Evolutionary conservation across 2,329 filamentous ascomycete genomes (phyloP).

Genomic region (Pestalotiopsis fici): DNA sequence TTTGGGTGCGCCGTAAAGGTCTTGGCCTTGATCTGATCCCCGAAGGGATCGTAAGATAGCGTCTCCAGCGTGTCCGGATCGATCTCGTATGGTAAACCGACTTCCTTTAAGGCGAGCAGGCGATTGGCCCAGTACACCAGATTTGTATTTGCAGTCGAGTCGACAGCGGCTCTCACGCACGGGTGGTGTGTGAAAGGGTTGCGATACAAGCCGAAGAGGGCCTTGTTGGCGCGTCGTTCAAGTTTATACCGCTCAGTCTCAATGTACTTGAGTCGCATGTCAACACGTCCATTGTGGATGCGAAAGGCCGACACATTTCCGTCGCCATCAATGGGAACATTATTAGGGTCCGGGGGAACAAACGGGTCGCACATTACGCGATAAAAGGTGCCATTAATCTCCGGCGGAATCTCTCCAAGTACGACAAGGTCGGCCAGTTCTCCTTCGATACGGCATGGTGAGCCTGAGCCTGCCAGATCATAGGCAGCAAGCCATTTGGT

Average conservation of each 20-base stretch:
- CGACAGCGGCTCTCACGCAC: conserved; percentile 30
- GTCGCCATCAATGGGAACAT: conserved; percentile 39
- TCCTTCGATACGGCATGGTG: background rate
- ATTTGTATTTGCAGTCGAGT: conserved; percentile 48
- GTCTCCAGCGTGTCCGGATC: conserved; percentile 37
- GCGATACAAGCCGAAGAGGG: conserved; percentile 33
- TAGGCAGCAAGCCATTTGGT: background rate
- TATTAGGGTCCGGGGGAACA: conserved; percentile 30
- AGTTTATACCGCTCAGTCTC: conserved; percentile 33
- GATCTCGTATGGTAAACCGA: conserved; percentile 33
- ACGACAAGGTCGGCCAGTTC: conserved; percentile 27
- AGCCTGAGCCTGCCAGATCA: background rate
- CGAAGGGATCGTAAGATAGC: conserved; percentile 34
- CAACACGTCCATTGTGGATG: conserved; percentile 28
- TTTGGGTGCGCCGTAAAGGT: conserved; percentile 41
- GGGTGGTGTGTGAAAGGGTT: conserved; percentile 33
- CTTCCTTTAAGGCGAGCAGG: conserved; percentile 46
- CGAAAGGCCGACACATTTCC: conserved; percentile 35
- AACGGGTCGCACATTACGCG: conserved; percentile 44
- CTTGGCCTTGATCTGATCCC: conserved; percentile 31
- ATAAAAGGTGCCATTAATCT: conserved; percentile 33
- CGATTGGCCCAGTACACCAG: conserved; percentile 45
- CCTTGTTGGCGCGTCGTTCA: conserved; percentile 29
- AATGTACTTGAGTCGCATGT: conserved; percentile 34
- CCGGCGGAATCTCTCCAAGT: conserved; percentile 24